These are phyloP conservation scores for Eleusine indica DNA, from an alignment of 176 grass and related monocot genomes.

Conservation along the genomic window DNA sequence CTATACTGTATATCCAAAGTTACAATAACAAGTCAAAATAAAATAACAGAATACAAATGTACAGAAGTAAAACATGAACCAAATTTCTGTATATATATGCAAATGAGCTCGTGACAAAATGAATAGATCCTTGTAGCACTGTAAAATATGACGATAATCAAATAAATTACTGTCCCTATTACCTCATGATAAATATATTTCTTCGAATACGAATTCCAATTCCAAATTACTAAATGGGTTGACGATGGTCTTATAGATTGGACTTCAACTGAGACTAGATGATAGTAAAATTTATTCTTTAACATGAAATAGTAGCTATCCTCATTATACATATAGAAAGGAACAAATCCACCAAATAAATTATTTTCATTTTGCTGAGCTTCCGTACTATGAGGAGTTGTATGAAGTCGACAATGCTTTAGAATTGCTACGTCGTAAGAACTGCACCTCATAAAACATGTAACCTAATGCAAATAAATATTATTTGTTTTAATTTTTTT, in stretches of 20 bases:
- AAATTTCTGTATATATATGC: neutral
- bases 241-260: too few relatives aligned
- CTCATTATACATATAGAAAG: too few relatives aligned
- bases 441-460: too few relatives aligned
- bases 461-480: too few relatives aligned
- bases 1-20: constrained; percentile 61
- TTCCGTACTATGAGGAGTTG: too few relatives aligned
- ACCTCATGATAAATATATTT: neutral
- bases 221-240: neutral
- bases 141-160: neutral
- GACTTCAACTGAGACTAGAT: too few relatives aligned
- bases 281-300: neutral
- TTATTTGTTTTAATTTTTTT: too few relatives aligned
- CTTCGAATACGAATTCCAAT: neutral
- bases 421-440: too few relatives aligned
- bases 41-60: neutral
- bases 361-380: too few relatives aligned
- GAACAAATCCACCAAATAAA: neutral
- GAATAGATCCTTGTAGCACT: neutral
- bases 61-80: neutral
- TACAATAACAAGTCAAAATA: neutral
- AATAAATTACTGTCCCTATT: neutral
- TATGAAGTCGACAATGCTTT: too few relatives aligned
- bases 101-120: neutral
- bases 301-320: neutral